Conservation (phyloP, 2,329 filamentous ascomycete species). For the Beauveria varroae region DNA sequence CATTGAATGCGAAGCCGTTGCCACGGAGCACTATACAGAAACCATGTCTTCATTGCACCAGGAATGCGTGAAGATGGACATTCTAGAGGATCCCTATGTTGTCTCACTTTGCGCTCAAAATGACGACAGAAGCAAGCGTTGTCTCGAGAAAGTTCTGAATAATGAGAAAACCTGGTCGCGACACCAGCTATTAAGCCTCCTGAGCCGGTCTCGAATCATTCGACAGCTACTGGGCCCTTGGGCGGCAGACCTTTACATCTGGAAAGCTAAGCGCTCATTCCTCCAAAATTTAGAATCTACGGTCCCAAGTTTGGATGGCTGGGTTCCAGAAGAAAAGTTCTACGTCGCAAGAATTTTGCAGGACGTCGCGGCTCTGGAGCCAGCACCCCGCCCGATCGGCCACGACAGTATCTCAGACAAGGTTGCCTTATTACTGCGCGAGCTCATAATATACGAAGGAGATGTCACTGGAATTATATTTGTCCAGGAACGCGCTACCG, state of each 20-base stretch:
- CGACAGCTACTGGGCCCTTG: conserved; percentile 55
- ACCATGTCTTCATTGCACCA: conserved; percentile 37
- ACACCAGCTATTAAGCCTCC: conserved; percentile 49
- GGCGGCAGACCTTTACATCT: conserved; percentile 61
- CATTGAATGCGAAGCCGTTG: conserved; percentile 23
- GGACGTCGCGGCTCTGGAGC: conserved; percentile 24
- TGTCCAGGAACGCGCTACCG: conserved; percentile 54
- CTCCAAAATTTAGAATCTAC: conserved; percentile 17
- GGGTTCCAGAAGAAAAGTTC: conserved; percentile 42
- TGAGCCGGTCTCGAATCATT: conserved; percentile 42
- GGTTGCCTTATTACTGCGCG: conserved; percentile 41
- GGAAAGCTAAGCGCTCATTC: conserved; percentile 34
- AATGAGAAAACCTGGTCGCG: conserved; percentile 43
- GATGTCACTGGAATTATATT: conserved; percentile 56
- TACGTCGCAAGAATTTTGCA: conserved; percentile 46
- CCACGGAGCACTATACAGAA: conserved; percentile 17
- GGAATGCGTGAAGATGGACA: conserved; percentile 40
- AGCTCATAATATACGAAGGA: conserved; percentile 37
- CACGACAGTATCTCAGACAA: conserved; percentile 46
- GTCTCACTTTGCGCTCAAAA: conserved; percentile 35
- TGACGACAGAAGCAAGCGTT: conserved; percentile 31
- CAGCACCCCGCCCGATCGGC: conserved; percentile 14
- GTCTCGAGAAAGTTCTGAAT: conserved; percentile 31
- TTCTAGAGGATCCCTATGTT: conserved; percentile 55
- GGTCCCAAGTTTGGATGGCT: conserved; percentile 27